Base-by-base conservation (phyloP, 441 rosid genomes). In the Jatropha multifida region DNA sequence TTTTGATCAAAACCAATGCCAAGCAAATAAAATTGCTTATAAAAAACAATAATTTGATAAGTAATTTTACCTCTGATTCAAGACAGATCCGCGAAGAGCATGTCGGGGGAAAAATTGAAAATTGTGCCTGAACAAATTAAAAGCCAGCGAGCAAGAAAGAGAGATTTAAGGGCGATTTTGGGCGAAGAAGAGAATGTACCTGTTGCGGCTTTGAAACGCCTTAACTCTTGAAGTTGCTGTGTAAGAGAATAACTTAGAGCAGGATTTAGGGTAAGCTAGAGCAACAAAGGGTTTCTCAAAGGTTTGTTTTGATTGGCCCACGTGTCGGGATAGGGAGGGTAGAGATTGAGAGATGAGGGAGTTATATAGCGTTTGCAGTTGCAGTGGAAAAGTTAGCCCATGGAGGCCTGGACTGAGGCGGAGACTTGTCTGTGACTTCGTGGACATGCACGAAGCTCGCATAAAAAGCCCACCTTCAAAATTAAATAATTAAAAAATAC, bases 131-230 rank as follows among this genome's bases (percentile, higher is more conserved):
- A 69, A 26, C 5, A 69, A 71, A 17, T 20, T 38, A 61, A 61
- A 13, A 81, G 83, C 86, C 86, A 84, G 84, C 40, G 80, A 74
- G 42, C 20, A 62, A 41, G 32, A 27, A 60, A n/a, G 40, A 38
- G 38, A 15, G 32, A 18, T 12, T 62, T 26, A 5, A 27, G 26
- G 38, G 38, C 17, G 15, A 3, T 11, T 59, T 26, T 11, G 37
- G 40, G n/a, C 0, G 17, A n/a, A 17, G n/a, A 49, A 49, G 23
- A 46, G 5, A 73, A 18, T 55, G 1, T 15, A 23, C 1, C 10
- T 17, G 20, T 54, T 71, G 74, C 74, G 77, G 84, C 72, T 67
- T 38, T 26, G 17, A 48, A 66, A 74, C 73, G 66, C 70, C 3
- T 44, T 44, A 8, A 42, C 6, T 32, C 32, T 9, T 62, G 37